phyloP scores from a whole-genome alignment of 164 flowering plant species.

The Sextonia rubra region DNA sequence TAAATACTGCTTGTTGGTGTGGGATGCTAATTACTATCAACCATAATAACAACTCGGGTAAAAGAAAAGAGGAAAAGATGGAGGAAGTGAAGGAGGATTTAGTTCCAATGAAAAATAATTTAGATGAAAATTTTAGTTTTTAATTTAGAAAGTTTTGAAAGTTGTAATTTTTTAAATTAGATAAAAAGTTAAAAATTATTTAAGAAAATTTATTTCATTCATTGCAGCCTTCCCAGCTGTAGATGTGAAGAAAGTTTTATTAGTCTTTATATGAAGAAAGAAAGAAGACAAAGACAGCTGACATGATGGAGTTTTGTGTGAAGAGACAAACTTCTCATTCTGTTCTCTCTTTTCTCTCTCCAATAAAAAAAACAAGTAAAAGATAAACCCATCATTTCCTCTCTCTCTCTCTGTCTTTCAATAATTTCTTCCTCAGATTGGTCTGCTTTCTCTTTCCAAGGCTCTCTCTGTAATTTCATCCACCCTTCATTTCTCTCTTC shows the following conservation, averaged over 20 bases:
- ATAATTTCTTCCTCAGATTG: neutral
- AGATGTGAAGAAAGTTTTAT: too few species aligned
- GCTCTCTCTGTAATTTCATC: neutral
- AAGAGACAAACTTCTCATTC: constrained; percentile 4
- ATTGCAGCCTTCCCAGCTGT: neutral
- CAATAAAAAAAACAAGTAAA: too few species aligned
- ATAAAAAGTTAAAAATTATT: too few species aligned
- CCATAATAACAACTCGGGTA: fast-evolving
- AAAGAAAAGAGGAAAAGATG: too few species aligned
- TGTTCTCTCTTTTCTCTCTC: neutral
- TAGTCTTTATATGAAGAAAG: neutral
- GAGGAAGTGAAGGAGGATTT: too few species aligned
- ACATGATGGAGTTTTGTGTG: constrained; percentile 1
- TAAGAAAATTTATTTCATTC: neutral
- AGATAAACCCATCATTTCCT: neutral
- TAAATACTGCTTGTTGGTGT: too few species aligned
- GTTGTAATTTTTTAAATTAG: too few species aligned
- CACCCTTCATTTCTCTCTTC: neutral
- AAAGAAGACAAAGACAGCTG: neutral
- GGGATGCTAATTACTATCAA: too few species aligned
- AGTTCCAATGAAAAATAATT: too few species aligned
- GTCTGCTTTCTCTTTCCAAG: neutral
- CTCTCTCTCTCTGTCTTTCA: neutral
- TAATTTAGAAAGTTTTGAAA: too few species aligned
- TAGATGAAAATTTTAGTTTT: too few species aligned